phyloP scores from a whole-genome alignment of 768 basidiomycete genomes.

The Pluteus cervinus region DNA sequence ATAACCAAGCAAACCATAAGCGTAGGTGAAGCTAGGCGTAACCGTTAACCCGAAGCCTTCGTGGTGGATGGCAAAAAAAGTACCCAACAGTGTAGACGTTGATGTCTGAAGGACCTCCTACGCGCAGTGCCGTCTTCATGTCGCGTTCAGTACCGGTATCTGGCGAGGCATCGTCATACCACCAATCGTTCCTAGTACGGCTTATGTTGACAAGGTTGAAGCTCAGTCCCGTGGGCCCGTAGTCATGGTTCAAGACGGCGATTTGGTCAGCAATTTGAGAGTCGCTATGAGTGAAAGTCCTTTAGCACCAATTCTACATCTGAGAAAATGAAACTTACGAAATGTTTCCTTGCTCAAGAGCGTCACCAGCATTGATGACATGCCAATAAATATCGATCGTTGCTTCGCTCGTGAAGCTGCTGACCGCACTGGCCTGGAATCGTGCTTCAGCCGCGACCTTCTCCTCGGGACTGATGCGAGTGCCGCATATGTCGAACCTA shows the following conservation, averaged over 20 bases:
- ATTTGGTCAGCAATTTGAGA: conserved; percentile 9
- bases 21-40: conserved; percentile 18
- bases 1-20: conserved; percentile 33
- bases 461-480: neutral
- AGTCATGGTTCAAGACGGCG: conserved; percentile 2
- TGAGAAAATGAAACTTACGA: conserved; percentile 18
- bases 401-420: too few relatives aligned
- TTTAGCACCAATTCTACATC: neutral
- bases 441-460: neutral
- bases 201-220: neutral
- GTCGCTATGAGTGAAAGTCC: conserved; percentile 1
- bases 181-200: neutral
- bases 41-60: neutral
- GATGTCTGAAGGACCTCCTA: neutral
- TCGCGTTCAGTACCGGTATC: too few relatives aligned
- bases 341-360: conserved; percentile 23
- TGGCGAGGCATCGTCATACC: too few relatives aligned
- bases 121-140: conserved; percentile 2
- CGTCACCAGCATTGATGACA: conserved; percentile 26
- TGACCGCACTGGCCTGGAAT: neutral
- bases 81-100: conserved; percentile 6
- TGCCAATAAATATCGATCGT: conserved; percentile 30
- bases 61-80: neutral
- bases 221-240: neutral
- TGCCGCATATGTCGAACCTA: conserved; percentile 1